Base-by-base conservation (phyloP, 2,329 filamentous ascomycete species). In the Monosporascus sp. region DNA sequence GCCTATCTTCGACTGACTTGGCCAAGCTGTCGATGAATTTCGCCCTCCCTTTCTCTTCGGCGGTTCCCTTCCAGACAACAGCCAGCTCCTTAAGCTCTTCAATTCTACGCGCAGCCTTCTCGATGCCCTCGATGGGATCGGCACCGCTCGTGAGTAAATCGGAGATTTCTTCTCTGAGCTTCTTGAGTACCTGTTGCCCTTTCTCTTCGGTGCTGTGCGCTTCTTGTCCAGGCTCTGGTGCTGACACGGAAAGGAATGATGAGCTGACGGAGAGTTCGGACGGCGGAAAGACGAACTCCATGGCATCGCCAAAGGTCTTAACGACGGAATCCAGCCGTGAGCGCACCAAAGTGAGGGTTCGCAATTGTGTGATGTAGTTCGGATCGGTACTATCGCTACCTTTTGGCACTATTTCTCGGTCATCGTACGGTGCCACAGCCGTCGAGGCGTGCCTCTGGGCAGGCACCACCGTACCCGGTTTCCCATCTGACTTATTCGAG, bases 221-320 rank as follows among this genome's bases (percentile, higher is more conserved):
- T 49, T 69, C 65, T 14, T 73, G 79, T 18, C 84, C 85, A 0
- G 85, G 81, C 52, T 93, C 89, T 0, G 93, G 92, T 0, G 88
- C 90, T 0, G 92, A 96, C 14, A 97, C 90, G 6, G 90, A 95
- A 47, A 97, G 84, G 64, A 97, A 91, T 0, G 89, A 91, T 1
- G 90, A 93, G 46, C 87, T 83, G 52, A 95, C 82, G 0, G 89
- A 93, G 14, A 92, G 73, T 66, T 96, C 91, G 0, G 89, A 95
- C 0, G 93, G 92, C 1, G 93, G 90, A 48, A 97, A 84, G 1
- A 90, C 88, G 80, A 96, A 97, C 62, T 95, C 88, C 89, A 97
- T 96, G 35, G 94, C 93, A 62, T 95, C 88, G 41, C 92, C 93
- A 68, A 99, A 99, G 1, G 87, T 88, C 68, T 89, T 88, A 64